phyloP scores from a whole-genome alignment of 306 rosid species.

The Senna siamea region DNA sequence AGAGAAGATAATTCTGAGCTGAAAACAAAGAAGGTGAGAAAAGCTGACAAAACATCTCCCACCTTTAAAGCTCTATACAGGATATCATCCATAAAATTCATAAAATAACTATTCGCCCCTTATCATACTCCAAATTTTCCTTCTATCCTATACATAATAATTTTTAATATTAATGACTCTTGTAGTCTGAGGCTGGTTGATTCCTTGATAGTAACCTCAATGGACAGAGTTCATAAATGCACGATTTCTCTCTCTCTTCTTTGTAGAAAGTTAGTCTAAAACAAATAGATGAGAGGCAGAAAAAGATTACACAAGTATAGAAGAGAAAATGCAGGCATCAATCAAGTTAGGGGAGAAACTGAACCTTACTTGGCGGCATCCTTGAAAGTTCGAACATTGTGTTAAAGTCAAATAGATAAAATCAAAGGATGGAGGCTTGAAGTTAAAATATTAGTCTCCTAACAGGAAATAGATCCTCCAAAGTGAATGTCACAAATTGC shows the following conservation, averaged over 20 bases:
- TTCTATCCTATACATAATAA: background rate
- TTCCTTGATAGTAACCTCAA: background rate
- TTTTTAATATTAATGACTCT: background rate
- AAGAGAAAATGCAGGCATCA: background rate
- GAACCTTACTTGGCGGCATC: conserved; percentile 2
- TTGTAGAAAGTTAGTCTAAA: background rate
- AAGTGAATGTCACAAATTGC: background rate
- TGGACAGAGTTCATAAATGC: background rate
- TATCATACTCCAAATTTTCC: background rate
- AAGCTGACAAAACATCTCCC: conserved; percentile 18
- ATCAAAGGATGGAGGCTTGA: conserved; percentile 1
- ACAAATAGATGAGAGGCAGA: background rate
- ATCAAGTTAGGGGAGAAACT: conserved; percentile 6
- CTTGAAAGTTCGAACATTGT: conserved; percentile 11
- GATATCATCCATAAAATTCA: conserved; percentile 13
- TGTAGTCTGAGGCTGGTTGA: background rate
- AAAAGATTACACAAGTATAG: background rate
- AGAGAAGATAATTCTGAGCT: too few species aligned
- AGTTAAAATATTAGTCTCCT: background rate
- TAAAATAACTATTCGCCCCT: conserved; percentile 17
- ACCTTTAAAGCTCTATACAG: conserved; percentile 13
- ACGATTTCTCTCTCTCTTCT: background rate
- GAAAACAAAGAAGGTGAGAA: background rate
- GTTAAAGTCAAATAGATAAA: conserved; percentile 25
- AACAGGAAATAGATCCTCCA: background rate